Conservation (phyloP, 192 early-diverging fungal genomes). For the Ambispora gerdemannii region DNA sequence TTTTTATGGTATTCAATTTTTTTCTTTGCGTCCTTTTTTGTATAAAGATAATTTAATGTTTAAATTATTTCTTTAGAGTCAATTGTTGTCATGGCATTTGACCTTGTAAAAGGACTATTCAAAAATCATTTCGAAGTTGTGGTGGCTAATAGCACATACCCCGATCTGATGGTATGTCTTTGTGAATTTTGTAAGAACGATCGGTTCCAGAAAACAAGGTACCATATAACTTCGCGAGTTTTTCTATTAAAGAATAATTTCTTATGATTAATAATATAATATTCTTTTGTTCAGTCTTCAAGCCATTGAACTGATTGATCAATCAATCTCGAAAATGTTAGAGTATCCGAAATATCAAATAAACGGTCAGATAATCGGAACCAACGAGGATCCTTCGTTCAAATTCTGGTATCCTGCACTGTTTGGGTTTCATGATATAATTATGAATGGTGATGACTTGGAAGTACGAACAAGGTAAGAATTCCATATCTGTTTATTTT, state of each 20-base stretch:
- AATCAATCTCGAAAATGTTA: conserved; percentile 17
- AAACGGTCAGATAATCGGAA: background rate
- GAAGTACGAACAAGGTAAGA: conserved; percentile 77
- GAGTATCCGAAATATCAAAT: conserved; percentile 26
- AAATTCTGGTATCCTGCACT: conserved; percentile 87
- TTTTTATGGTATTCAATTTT: conserved; percentile 2
- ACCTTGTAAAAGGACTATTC: conserved; percentile 59
- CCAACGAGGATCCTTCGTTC: conserved; percentile 60
- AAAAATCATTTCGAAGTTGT: conserved; percentile 63
- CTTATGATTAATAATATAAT: background rate
- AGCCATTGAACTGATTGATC: conserved; percentile 32
- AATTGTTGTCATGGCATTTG: conserved; percentile 74
- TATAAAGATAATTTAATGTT: background rate
- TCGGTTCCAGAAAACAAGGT: conserved; percentile 66
- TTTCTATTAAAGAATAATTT: background rate
- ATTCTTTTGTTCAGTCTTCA: conserved; percentile 45
- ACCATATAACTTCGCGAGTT: background rate
- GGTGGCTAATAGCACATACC: conserved; percentile 57
- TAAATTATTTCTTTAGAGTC: conserved; percentile 45
- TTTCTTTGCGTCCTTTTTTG: background rate
- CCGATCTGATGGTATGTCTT: conserved; percentile 53
- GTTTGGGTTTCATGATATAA: conserved; percentile 81
- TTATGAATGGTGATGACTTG: conserved; percentile 87
- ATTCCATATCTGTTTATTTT: no score
- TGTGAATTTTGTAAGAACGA: conserved; percentile 69